These are phyloP conservation scores for Hordeum marinum DNA, from an alignment of 176 grass and related monocot genomes.

Conservation along the genomic window DNA sequence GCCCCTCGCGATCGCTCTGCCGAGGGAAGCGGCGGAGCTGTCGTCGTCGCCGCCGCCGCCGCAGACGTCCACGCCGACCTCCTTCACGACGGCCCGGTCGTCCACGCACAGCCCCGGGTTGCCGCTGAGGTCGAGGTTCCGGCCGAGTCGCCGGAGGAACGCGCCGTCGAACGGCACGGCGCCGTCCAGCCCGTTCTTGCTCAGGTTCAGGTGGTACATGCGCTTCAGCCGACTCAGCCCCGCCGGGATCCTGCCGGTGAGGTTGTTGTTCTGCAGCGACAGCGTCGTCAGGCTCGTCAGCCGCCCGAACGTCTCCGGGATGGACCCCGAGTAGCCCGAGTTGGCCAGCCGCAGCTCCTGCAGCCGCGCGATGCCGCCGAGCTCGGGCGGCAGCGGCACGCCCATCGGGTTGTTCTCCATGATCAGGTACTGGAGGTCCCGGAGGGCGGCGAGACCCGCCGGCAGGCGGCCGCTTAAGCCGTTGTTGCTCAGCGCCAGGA, in stretches of 20 bases:
- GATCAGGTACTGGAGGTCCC: constrained; percentile 86
- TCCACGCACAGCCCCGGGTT: constrained; percentile 53
- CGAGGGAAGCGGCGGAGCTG: neutral
- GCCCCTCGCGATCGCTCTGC: neutral
- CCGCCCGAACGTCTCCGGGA: constrained; percentile 55
- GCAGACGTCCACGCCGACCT: constrained; percentile 57
- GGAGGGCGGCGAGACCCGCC: constrained; percentile 43
- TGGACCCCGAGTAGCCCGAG: constrained; percentile 74
- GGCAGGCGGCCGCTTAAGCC: constrained; percentile 56
- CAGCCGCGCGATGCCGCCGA: constrained; percentile 58
- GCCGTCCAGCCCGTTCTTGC: constrained; percentile 55
- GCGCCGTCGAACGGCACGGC: constrained; percentile 37
- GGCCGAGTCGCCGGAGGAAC: constrained; percentile 61
- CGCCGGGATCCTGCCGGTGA: constrained; percentile 67
- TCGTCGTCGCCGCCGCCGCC: neutral
- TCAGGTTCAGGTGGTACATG: constrained; percentile 61
- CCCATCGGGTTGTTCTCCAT: constrained; percentile 93
- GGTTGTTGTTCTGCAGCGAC: constrained; percentile 82
- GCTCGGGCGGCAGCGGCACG: constrained; percentile 43
- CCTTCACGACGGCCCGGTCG: constrained; percentile 28
- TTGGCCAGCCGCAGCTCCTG: constrained; percentile 90
- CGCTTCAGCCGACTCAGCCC: constrained; percentile 59
- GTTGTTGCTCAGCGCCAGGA: constrained; percentile 83
- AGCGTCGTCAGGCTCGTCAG: constrained; percentile 77
- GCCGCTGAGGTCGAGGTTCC: constrained; percentile 73